Evolutionary conservation across 1,284 basidiomycete genomes (phyloP).

Genomic region (Heterobasidion annosum): DNA sequence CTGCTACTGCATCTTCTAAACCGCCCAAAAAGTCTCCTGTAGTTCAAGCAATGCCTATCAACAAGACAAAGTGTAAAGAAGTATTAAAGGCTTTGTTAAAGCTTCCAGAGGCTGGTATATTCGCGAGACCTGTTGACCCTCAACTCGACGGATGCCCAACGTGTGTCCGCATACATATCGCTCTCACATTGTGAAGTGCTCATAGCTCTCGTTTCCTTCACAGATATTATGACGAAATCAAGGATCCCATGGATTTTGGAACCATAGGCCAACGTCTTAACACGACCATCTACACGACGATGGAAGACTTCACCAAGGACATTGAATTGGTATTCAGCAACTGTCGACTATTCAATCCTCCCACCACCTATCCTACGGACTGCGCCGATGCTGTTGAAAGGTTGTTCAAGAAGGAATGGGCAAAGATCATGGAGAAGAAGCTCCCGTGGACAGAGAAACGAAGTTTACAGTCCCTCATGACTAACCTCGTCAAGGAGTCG

Average conservation of each 20-base stretch:
- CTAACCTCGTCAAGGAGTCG: conserved; percentile 62
- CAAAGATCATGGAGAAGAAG: conserved; percentile 66
- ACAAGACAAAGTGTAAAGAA: conserved; percentile 74
- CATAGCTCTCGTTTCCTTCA: neutral
- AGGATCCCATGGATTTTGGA: conserved; percentile 90
- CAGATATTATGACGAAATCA: conserved; percentile 92
- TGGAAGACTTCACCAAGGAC: conserved; percentile 80
- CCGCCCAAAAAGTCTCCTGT: conserved; percentile 25
- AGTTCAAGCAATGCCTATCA: conserved; percentile 40
- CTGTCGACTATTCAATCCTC: conserved; percentile 84
- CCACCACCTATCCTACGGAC: conserved; percentile 64
- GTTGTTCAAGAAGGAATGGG: conserved; percentile 83
- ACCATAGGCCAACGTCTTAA: conserved; percentile 75
- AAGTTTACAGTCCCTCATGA: conserved; percentile 66
- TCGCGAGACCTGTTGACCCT: conserved; percentile 84
- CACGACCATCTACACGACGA: conserved; percentile 59
- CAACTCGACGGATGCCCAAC: conserved; percentile 78
- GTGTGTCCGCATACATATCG: conserved; percentile 34
- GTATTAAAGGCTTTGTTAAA: conserved; percentile 61
- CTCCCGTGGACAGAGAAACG: conserved; percentile 79
- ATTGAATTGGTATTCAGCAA: conserved; percentile 84
- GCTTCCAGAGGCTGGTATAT: conserved; percentile 68
- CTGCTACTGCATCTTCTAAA: neutral
- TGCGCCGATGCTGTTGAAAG: conserved; percentile 72
- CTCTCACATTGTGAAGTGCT: conserved; percentile 3